Evolutionary conservation across 305 asterid genomes (phyloP), one percentile per base, ranked within the genome.

Genomic region (Ajuga reptans): DNA sequence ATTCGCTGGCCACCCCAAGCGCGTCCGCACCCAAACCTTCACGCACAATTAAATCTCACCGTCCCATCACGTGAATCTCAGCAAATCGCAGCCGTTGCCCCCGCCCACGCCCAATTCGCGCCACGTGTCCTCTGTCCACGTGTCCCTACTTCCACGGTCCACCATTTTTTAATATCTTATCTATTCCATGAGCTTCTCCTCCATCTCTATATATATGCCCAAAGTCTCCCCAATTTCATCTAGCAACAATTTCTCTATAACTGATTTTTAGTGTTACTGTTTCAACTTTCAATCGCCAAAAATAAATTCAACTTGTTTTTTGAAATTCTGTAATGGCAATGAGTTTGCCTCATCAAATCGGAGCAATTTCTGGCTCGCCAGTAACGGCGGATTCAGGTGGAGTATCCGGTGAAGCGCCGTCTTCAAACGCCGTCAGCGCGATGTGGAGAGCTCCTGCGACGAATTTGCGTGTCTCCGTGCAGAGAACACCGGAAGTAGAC

Each of bases 321-420:
- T 15, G 4, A n/a, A 53, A 45, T 41, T 5, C 15, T 69, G 29
- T 37, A 33, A 91, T 89, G 96, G 95, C 95, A 16, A 88, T 90
- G 96, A 85, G 91, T 73, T 65, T 92, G 70, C 85, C 95, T 3
- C 89, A 85, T 64, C 98, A 89, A 79, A 85, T 92, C 65, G 88
- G 95, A 58, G 86, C 88, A 0, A 81, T 89, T 18, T 77, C 96
- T 51, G 95, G 95, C 5, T 17, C 86, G 0, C 74, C 85, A 41
- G 9, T 85, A 7, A 9, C 82, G 31, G 77, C 79, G 31, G 89
- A 85, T 0, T 7, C 77, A 55, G 82, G 73, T 10, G 73, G 76
- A 4, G 49, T 29, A 16, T 53, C 74, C 66, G 50, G 76, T 17
- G 83, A 87, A 31, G 79, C 66, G 46, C 80, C 78, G 46, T 67